phyloP scores from a whole-genome alignment of 2,329 filamentous ascomycete species.

The Cytospora chrysosperma region DNA sequence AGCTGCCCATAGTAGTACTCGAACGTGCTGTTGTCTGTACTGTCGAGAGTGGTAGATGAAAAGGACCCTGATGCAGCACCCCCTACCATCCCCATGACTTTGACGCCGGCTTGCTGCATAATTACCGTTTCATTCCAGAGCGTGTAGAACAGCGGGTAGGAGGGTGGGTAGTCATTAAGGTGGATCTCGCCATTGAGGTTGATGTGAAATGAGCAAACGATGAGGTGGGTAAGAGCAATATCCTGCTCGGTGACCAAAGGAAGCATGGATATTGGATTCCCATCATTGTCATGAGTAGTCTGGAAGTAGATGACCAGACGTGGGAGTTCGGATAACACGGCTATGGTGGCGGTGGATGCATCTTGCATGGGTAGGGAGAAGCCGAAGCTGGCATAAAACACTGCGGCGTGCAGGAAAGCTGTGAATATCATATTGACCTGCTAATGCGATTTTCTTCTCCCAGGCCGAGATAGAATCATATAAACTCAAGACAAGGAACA shows the following conservation, averaged over 20 bases:
- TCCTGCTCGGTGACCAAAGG: slow-evolving; percentile 48
- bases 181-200: slow-evolving; percentile 68
- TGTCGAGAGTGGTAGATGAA: slow-evolving; percentile 53
- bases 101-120: slow-evolving; percentile 72
- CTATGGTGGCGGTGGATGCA: background rate
- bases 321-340: slow-evolving; percentile 33
- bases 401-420: background rate
- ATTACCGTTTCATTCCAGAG: slow-evolving; percentile 77
- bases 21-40: slow-evolving; percentile 54
- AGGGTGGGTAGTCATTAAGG: slow-evolving; percentile 76
- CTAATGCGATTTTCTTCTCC: background rate
- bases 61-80: slow-evolving; percentile 79
- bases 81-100: slow-evolving; percentile 82
- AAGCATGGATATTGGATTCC: slow-evolving; percentile 51
- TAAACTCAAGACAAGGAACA: no score
- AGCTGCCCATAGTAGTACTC: slow-evolving; percentile 73
- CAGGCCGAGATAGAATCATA: no score
- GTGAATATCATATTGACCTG: background rate
- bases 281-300: slow-evolving; percentile 48
- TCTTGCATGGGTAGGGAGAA: slow-evolving; percentile 14
- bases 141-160: slow-evolving; percentile 64
- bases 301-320: slow-evolving; percentile 55
- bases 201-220: slow-evolving; percentile 83
- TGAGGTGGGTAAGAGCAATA: slow-evolving; percentile 71
- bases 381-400: background rate